Evolutionary conservation across 176 grass and related monocot species (phyloP), one percentile per base, ranked within the genome.

Genomic region (Carex kokanica): DNA sequence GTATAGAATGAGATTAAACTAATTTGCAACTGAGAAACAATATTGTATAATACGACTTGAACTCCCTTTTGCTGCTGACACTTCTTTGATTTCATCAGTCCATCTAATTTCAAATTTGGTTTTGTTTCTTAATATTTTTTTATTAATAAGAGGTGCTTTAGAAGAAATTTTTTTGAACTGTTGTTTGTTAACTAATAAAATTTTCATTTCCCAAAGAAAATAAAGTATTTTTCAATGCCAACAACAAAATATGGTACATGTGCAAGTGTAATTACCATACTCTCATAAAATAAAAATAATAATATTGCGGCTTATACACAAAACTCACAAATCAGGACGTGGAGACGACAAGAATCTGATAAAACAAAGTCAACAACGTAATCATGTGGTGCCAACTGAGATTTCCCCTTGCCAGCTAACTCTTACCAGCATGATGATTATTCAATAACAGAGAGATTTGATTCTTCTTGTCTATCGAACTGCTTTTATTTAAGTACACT

Each of bases 281-380:
- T 59, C 56, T 20, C 18, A n/a, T 59, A 6, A n/a, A 59, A 20
- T 18, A 59, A 59, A n/a, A 59, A n/a, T 6, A 20, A n/a, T 59
- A 10, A 49, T 11, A 49, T 10, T 49, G 45, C 8, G 0, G 73
- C 13, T 77, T 77, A 55, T 54, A 75, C 54, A 75, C 27, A 8
- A 25, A 54, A 75, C 0, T 54, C 5, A 77, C n/a, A 77, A 53
- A 55, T 16, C 0, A 27, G 43, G 45, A 74, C 1, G 11, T 5
- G 40, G 45, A 75, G 72, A 75, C 47, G 32, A 31, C 5, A 77
- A 54, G 73, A 77, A 77, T 77, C 49, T 77, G 18, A 77, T 17
- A 5, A 17, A 8, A 18, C 5, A 54, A 75, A 75, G 73, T 8
- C 49, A 77, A 77, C 73, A 29, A 24, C 1, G 13, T 54, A 29